phyloP scores from a whole-genome alignment of 352 stramenopile genomes.

The Lagenidium giganteum region DNA sequence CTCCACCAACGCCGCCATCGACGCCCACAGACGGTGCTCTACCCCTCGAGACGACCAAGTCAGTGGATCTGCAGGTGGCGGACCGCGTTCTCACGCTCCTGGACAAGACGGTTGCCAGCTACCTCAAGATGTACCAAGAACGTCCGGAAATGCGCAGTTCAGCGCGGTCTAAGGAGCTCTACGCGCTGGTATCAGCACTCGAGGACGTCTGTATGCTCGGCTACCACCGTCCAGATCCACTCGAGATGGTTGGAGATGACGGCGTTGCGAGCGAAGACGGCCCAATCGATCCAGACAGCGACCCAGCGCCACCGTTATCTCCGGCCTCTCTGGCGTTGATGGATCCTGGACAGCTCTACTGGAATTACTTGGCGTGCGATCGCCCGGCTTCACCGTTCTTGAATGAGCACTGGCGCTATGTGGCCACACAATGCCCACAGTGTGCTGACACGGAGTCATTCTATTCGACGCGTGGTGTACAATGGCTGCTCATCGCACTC shows the following conservation, averaged over 20 bases:
- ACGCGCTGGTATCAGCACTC: constrained; percentile 59
- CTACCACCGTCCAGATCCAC: constrained; percentile 29
- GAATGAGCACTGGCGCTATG: constrained; percentile 60
- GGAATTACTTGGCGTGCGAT: constrained; percentile 59
- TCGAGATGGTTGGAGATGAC: not conserved
- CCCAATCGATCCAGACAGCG: not conserved
- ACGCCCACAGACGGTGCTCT: too few relatives aligned
- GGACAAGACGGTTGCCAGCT: constrained; percentile 52
- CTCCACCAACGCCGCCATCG: constrained; percentile 1
- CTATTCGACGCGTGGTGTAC: constrained; percentile 61
- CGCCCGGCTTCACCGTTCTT: constrained; percentile 37
- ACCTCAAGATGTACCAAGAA: constrained; percentile 54
- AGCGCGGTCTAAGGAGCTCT: constrained; percentile 54
- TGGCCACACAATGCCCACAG: constrained; percentile 38
- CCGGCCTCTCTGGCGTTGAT: constrained; percentile 1
- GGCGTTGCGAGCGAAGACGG: not conserved
- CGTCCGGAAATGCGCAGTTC: constrained; percentile 63
- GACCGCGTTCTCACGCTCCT: constrained; percentile 50
- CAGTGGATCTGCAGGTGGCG: constrained; percentile 18
- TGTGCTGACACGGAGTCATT: constrained; percentile 54
- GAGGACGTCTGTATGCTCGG: constrained; percentile 71
- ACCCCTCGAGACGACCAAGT: not conserved
- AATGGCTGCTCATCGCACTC: constrained; percentile 67
- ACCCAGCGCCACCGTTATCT: not conserved
- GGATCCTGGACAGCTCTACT: constrained; percentile 44